Evolutionary conservation across 1,284 basidiomycete genomes (phyloP), one percentile per base, ranked within the genome.

Genomic region (Ceratobasidium sp.): DNA sequence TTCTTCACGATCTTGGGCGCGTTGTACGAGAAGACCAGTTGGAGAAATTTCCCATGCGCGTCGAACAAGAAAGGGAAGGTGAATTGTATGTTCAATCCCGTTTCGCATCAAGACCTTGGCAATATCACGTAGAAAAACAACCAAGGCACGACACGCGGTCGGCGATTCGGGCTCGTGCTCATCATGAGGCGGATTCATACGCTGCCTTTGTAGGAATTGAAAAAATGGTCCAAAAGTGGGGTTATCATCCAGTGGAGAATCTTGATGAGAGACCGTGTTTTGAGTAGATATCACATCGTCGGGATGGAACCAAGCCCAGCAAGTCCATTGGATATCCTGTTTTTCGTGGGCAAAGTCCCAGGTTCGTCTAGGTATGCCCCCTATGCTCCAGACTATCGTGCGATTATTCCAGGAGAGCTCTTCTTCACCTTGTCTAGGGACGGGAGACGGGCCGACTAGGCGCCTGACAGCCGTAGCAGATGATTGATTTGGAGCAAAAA

Each of bases 61-160:
- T 21, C 87, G 83, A 3, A 94, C 87, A 57, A 87, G 82, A 76
- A 94, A 95, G 0, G 93, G 93, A 0, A 95, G 78, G n/a, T 88
- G 84, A 72, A 93, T 87, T 0, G 87, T 88, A 74, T 88, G 87
- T 73, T 91, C 87, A 41, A 85, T 77, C 1, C 93, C 93, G 62
- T 88, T 87, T 62, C 84, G 80, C 60, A 89, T 81, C 75, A 87
- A 91, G 50, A 95, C 84, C 74, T 86, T 87, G 47, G 87, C 89
- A 30, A 88, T 83, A 73, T 84, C 87, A 44, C 89, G 83, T 21
- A 95, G 79, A 74, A 95, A 91, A 46, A 96, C 75, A 73, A 64
- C 69, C 36, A 60, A 66, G 21, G 21, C 53, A 14, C 52, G 59
- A 53, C 56, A 57, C 27, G 39, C 46, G 21, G 56, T 53, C 11